A percentile compares a stretch with the other conserved stretches of the same genome.
These are phyloP conservation scores for Phytophthora agathidicida DNA, from an alignment of 352 stramenopile genomes.

Conservation along the genomic window DNA sequence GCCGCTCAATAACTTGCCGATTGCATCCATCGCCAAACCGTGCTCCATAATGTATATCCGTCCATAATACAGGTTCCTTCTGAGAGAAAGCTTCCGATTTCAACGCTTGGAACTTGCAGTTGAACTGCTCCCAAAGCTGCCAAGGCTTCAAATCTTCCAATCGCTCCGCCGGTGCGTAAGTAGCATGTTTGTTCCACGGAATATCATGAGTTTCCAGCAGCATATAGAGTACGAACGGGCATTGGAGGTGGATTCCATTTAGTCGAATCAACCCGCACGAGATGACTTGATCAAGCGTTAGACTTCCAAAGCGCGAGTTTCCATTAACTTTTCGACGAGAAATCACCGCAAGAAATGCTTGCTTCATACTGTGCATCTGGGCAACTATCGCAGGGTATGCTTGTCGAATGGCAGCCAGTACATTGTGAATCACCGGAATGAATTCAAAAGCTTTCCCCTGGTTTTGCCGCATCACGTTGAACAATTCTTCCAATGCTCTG, in stretches of 20 bases:
- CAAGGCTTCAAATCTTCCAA: constrained; percentile 16
- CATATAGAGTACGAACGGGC: constrained; percentile 24
- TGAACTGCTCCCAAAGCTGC: constrained; percentile 15
- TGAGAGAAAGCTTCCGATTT: constrained; percentile 13
- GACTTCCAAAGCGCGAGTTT: constrained; percentile 19
- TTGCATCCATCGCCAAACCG: constrained; percentile 14
- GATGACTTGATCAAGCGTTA: constrained; percentile 26
- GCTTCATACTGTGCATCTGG: constrained; percentile 13
- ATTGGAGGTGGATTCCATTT: constrained; percentile 3
- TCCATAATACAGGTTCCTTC: constrained; percentile 2
- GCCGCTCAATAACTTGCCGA: constrained; percentile 8
- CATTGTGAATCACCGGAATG: constrained; percentile 7
- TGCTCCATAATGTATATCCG: constrained; percentile 19
- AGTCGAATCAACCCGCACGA: constrained; percentile 20
- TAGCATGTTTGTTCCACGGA: constrained; percentile 8
- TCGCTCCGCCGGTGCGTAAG: not conserved
- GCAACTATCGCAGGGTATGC: constrained; percentile 18
- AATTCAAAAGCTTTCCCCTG: constrained; percentile 15
- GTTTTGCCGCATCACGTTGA: constrained; percentile 10
- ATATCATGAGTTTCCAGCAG: constrained; percentile 10
- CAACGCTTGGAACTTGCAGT: constrained; percentile 21
- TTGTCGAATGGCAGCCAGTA: constrained; percentile 2
- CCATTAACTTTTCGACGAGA: constrained; percentile 7
- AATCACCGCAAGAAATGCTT: constrained; percentile 30
- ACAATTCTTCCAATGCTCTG: constrained; percentile 23